Conservation (phyloP, 1,284 basidiomycete genomes). For the Fomitopsis schrenkii region DNA sequence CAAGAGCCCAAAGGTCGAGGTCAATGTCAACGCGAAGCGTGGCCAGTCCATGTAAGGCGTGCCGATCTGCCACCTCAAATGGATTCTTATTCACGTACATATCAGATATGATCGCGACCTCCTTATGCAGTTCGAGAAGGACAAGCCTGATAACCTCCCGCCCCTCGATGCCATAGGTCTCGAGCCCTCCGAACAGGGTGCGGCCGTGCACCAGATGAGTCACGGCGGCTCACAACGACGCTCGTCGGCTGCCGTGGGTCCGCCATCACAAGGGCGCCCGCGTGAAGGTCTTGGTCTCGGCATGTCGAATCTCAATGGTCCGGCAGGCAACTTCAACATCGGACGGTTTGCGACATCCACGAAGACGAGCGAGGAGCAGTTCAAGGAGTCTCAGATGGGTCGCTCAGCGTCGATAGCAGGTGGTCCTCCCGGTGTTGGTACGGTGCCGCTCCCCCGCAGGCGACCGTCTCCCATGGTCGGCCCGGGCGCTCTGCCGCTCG, state of each 20-base stretch:
- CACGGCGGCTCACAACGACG: conserved; percentile 63
- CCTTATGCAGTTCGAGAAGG: conserved; percentile 95
- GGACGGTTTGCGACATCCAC: conserved; percentile 69
- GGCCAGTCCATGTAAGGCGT: conserved; percentile 80
- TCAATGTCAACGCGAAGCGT: conserved; percentile 80
- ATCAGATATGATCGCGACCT: conserved; percentile 94
- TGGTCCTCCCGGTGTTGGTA: conserved; percentile 26
- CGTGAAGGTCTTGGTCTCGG: conserved; percentile 58
- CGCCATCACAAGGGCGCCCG: conserved; percentile 29
- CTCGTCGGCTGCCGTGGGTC: conserved; percentile 39
- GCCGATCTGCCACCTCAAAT: conserved; percentile 2
- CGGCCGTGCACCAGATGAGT: conserved; percentile 38
- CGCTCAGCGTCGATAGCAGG: conserved; percentile 34
- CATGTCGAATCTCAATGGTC: conserved; percentile 39
- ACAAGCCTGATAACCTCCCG: conserved; percentile 89
- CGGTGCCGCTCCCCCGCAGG: conserved; percentile 35
- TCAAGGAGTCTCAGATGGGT: conserved; percentile 37
- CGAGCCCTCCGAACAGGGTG: conserved; percentile 62
- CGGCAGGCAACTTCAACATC: conserved; percentile 52
- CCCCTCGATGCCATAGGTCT: conserved; percentile 91
- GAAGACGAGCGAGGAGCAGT: conserved; percentile 73
- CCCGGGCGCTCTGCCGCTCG: conserved; percentile 28
- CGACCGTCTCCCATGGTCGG: conserved; percentile 59
- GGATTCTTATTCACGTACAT: not conserved
- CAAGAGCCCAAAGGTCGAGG: conserved; percentile 79